A percentile compares a stretch with the other conserved stretches of the same genome.
phyloP scores from a whole-genome alignment of 805 yeast genomes.

The Henningerozyma blattae region DNA sequence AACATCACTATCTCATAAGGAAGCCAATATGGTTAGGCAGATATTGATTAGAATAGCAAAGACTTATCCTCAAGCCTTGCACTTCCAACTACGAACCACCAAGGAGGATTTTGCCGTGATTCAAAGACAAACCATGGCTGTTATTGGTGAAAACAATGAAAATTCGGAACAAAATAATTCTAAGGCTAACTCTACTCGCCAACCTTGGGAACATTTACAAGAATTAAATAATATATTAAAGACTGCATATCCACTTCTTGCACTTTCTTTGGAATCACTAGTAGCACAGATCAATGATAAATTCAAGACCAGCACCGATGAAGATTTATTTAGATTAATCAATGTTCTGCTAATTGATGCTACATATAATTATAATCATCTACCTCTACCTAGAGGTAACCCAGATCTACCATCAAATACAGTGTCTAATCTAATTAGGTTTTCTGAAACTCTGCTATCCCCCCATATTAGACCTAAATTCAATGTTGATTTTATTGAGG shows the following conservation, averaged over 20 bases:
- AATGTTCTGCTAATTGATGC: conserved; percentile 91
- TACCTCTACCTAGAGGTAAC: conserved; percentile 79
- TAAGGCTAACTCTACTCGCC: conserved; percentile 30
- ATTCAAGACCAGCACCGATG: conserved; percentile 88
- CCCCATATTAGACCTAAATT: conserved; percentile 81
- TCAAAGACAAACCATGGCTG: conserved; percentile 60
- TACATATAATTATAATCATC: conserved; percentile 74
- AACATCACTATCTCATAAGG: conserved; percentile 81
- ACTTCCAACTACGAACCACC: conserved; percentile 89
- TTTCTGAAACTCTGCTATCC: conserved; percentile 89
- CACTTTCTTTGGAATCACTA: conserved; percentile 83
- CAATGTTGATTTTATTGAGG: conserved; percentile 77
- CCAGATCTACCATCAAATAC: conserved; percentile 85
- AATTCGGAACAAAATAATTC: conserved; percentile 2
- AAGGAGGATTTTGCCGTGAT: conserved; percentile 85
- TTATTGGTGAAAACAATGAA: conserved; percentile 24
- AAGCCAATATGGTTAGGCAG: conserved; percentile 79
- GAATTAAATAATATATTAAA: conserved; percentile 91
- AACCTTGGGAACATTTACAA: conserved; percentile 88
- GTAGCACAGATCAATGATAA: conserved; percentile 93
- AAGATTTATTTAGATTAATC: conserved; percentile 88
- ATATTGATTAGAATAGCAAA: conserved; percentile 87
- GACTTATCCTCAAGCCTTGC: conserved; percentile 93
- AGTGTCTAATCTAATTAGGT: conserved; percentile 73
- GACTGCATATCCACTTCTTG: conserved; percentile 90